Base-by-base conservation (phyloP, 306 rosid genomes). In the Lupinus albus region DNA sequence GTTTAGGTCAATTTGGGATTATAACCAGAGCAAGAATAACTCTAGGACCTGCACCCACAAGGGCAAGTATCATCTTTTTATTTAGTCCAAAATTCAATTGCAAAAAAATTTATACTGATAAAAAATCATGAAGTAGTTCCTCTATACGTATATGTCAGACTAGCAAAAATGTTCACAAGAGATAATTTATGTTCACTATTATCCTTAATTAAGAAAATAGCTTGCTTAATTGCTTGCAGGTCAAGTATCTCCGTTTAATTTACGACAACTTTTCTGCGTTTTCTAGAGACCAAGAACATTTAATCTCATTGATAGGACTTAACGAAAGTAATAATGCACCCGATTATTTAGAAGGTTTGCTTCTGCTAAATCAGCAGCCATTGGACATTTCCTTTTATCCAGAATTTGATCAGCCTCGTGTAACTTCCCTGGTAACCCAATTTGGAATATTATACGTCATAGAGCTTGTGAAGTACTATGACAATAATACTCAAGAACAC, bases 11-110 rank as follows among this genome's bases (percentile, higher is more conserved):
- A 75, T 88, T 94, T 76, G 96, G 99, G 1, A 59, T 94, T 2
- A 90, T 94, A 67, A 85, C 92, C 33, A 79, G 99, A 75, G 99
- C 96, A 64, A 88, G 95, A 75, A 86, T 94, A 54, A 84, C 95
- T 64, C 80, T 88, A 11, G 79, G 71, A 0, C 72, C 88, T 6
- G 85, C 96, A 55, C 92, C 95, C 1, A 78, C 48, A 0, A 90
- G 84, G 91, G 99, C 74, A 86, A 36, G 61, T 74, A 25, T 39
- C 39, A 57, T 56, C 2, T 41, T 70, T 1, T 20, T 46, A n/a
- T n/a, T 32, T 47, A 13, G 7, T 11, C 13, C 11, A 47, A 46
- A 5, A 11, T 46, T 12, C 18, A 45, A 7, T 45, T 73, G 17
- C 17, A 64, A 63, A 55, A 48, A 1, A 0, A n/a, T n/a, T n/a